Conservation (phyloP, 2,329 filamentous ascomycete genomes). For the Neopestalotiopsis sp. region DNA sequence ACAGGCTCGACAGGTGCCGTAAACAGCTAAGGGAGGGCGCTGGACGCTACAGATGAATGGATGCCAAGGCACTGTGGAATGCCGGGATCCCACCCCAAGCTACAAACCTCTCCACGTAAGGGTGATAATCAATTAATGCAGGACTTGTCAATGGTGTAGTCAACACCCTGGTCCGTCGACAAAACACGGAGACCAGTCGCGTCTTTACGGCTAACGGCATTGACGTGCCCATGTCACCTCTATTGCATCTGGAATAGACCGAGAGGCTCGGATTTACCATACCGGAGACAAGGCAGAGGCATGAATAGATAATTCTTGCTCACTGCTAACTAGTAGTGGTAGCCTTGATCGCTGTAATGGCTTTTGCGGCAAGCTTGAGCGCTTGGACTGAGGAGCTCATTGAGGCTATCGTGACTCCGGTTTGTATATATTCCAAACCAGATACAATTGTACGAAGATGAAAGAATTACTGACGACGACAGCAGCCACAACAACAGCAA, state of each 20-base stretch:
- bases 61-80: slow-evolving; percentile 9
- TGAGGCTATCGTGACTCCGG: slow-evolving; percentile 64
- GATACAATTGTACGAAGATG: background rate
- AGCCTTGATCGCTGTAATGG: slow-evolving; percentile 56
- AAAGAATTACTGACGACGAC: slow-evolving; percentile 28
- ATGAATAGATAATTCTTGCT: background rate
- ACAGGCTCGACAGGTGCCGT: background rate
- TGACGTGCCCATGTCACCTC: background rate
- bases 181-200: slow-evolving; percentile 5
- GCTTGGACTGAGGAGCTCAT: slow-evolving; percentile 75
- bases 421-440: slow-evolving; percentile 37
- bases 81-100: background rate
- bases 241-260: background rate
- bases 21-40: background rate
- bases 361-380: slow-evolving; percentile 69
- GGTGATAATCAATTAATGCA: background rate
- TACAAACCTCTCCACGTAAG: slow-evolving; percentile 7
- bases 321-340: background rate
- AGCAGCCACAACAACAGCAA: slow-evolving; percentile 36
- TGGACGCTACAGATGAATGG: background rate
- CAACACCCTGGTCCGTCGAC: background rate
- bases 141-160: slow-evolving; percentile 2
- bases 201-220: slow-evolving; percentile 7
- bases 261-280: background rate
- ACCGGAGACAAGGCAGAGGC: background rate